Base-by-base conservation (phyloP, 2,329 filamentous ascomycete genomes). In the Aspergillus sp. region DNA sequence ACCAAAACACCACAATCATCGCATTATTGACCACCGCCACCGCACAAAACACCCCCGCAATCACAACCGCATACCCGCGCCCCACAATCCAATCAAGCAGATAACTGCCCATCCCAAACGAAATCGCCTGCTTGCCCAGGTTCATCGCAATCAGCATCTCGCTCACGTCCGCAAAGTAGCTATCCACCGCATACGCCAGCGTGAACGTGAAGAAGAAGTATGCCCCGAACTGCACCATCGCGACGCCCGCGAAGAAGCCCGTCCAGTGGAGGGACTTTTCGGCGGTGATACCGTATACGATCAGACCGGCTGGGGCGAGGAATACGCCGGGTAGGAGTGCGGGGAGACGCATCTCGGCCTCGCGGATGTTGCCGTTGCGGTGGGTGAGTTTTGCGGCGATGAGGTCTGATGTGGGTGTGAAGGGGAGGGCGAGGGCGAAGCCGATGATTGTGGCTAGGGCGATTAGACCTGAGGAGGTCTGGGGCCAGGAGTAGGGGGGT, bases 81-180 rank as follows among this genome's bases (percentile, higher is more conserved):
- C 76, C 60, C 55, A 75, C 57, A 23, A 84, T 77, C 81, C 81
- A 84, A 57, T 82, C 76, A 15, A 84, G 68, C 52, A 84, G 70
- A 56, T 82, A 75, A 52, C 80, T 70, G 4, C 79, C 79, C 68
- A 84, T 78, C 1, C 80, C 81, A 59, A 84, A 84, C 56, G 77
- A 81, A 52, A 84, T 82, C 3, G 81, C 80, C 69, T 84, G 81
- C 66, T 84, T 84, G 11, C 82, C 82, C n/a, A 84, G 66, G 62
- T 83, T 83, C 77, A 84, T 84, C 3, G 81, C 81, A 59, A 84
- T 86, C 11, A 87, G 77, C 84, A 86, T 86, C 71, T 87, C 84
- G 23, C 79, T 81, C n/a, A 83, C 82, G 62, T 86, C 84, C 35
- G 79, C 76, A 19, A 80, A 81, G 69, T 87, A 84, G 52, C 78